Evolutionary conservation across 805 yeast species (phyloP), one percentile per base, ranked within the genome.

Genomic region (Candida easanensis): DNA sequence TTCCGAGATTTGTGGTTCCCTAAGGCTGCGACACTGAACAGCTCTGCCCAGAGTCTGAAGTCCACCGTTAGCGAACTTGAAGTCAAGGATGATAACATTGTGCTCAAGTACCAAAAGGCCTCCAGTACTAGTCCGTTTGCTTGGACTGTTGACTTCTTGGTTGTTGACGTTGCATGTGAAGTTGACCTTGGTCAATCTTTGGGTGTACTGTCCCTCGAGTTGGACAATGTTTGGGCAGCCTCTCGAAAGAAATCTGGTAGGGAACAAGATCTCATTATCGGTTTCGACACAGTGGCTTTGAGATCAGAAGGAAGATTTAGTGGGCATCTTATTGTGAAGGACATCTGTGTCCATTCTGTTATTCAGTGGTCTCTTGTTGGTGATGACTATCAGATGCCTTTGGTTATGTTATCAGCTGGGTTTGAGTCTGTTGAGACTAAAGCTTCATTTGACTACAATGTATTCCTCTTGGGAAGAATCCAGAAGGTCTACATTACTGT

Each of bases 1-100:
- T 93, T 93, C 64, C 71, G 71, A 43, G 95, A 90, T 63, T 79
- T 88, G 25, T 89, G 97, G 97, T 58, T 75, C 18, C 83, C 91
- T 0, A 39, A 48, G 27, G 31, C 43, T 2, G 9, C 38, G 8
- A 22, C 19, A 10, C 10, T 25, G 14, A 34, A 35, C 4, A 21
- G 37, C 11, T 42, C 51, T 9, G 34, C 44, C 7, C 32, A 30
- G 10, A 45, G 46, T 16, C 5, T 38, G 11, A 72, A 66, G 28
- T 57, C 67, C 1, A 16, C 27, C 4, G 17, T 18, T 8, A 28
- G 28, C 20, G 35, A 15, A 4, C 20, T 26, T 9, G 41, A 38
- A 15, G 11, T 36, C 2, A 30, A 17, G 14, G 46, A 42, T 17
- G 53, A 50, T 1, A 54, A 54, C 15, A 19, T 75, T 38, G 73